Evolutionary conservation across 768 basidiomycete genomes (phyloP).

Genomic region (Xerocomellus intermedius): DNA sequence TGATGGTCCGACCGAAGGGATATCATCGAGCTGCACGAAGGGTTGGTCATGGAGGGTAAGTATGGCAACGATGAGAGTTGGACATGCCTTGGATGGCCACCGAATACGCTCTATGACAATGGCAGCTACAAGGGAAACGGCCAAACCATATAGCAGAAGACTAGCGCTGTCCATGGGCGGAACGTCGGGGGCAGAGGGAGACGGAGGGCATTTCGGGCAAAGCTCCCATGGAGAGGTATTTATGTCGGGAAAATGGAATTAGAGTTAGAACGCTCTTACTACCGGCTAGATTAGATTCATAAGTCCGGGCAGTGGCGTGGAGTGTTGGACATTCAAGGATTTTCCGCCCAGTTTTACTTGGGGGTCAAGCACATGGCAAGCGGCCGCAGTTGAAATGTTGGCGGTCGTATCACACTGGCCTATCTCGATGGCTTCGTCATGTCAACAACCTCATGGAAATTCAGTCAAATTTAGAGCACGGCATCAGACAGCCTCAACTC

Average conservation of each 20-base stretch:
- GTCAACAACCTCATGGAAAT: constrained; percentile 21
- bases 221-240: constrained; percentile 28
- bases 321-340: constrained; percentile 10
- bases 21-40: constrained; percentile 24
- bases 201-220: constrained; percentile 29
- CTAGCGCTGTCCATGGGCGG: constrained; percentile 26
- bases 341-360: constrained; percentile 1
- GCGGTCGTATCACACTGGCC: background rate
- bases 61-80: background rate
- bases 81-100: constrained; percentile 28
- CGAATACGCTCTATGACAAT: constrained; percentile 18
- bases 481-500: constrained; percentile 3
- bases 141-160: constrained; percentile 21
- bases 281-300: constrained; percentile 30
- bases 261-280: constrained; percentile 28
- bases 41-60: background rate
- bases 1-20: constrained; percentile 38
- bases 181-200: constrained; percentile 21
- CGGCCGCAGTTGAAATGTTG: background rate
- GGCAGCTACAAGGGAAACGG: constrained; percentile 12
- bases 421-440: constrained; percentile 12
- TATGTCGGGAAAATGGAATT: constrained; percentile 32
- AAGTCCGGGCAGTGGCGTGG: constrained; percentile 23
- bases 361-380: constrained; percentile 7
- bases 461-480: constrained; percentile 10